Base-by-base conservation (phyloP, 306 rosid species). In the Cucurbita pepo region DNA sequence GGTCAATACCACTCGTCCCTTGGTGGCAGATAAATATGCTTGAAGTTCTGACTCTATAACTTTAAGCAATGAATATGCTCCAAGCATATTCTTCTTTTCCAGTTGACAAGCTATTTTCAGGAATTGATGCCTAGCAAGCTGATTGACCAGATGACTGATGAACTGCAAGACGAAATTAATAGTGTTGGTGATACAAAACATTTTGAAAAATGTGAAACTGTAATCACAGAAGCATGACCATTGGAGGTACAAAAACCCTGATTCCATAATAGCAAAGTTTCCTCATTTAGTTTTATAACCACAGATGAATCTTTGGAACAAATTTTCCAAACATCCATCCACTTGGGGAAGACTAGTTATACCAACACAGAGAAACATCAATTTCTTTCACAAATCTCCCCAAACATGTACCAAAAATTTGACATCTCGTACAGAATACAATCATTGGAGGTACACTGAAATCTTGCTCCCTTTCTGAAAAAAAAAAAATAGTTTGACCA, bases 11-110 rank as follows among this genome's bases (percentile, higher is more conserved):
- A 94, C 97, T 45, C 99, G 95, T 71, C 99, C 97, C 78, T 85
- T 85, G 3, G 95, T 89, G 66, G 97, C 96, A 71, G 91, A 94
- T 75, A 88, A 64, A 83, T 86, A 91, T 25, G 97, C 80, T 78
- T 91, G 95, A 77, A 94, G 87, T 83, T 91, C 99, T 48, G 95
- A 94, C 79, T 94, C 99, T 59, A 89, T 84, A 76, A 89, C 97
- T 82, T 94, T 91, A 57, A 94, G 95, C 83, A 91, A 83, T 3
- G 96, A 86, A 85, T 82, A 91, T 72, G 97, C 97, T 80, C 95
- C 97, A 69, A 91, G 99, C 95, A 89, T 89, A 75, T 86, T 83
- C 83, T 86, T 94, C 88, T 94, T 94, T 80, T 94, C 99, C 82
- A 94, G 79, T 74, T 91, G 97, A 80, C 99, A 94, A 73, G 96